A percentile compares a stretch with the other conserved stretches of the same genome.
These are phyloP conservation scores for Cucurbita maxima DNA, from an alignment of 306 rosid species.

Conservation along the genomic window DNA sequence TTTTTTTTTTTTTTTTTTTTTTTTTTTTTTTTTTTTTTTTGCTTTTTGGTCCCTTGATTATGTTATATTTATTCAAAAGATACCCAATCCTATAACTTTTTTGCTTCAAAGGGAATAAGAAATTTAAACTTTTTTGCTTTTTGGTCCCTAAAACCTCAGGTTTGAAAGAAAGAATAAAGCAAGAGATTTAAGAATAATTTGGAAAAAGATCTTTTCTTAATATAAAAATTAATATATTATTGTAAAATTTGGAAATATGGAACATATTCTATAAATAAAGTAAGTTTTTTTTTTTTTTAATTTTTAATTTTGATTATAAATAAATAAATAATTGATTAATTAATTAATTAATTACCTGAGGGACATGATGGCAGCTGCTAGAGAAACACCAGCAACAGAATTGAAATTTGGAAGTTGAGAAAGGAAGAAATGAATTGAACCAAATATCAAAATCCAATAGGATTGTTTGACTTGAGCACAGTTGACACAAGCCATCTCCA, in stretches of 20 bases:
- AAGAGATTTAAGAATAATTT: background rate
- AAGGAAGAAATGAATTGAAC: conserved; percentile 66
- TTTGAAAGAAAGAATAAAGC: background rate
- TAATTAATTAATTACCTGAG: conserved; percentile 29
- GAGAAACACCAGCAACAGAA: conserved; percentile 79
- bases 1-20: no score
- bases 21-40: no score
- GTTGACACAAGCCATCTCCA: conserved; percentile 73
- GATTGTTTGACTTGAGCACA: conserved; percentile 62
- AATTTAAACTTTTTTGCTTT: background rate
- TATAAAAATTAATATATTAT: background rate
- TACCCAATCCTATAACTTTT: background rate
- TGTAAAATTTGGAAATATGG: background rate
- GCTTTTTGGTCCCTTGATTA: no score
- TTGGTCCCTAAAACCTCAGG: background rate
- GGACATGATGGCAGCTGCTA: conserved; percentile 94
- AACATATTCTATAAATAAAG: background rate
- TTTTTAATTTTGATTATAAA: background rate
- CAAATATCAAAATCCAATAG: conserved; percentile 81
- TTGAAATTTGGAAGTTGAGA: conserved; percentile 94
- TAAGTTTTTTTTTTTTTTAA: background rate
- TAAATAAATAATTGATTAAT: background rate
- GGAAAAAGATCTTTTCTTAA: background rate
- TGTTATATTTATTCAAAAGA: no score
- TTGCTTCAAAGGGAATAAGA: background rate